phyloP scores from a whole-genome alignment of 768 basidiomycete genomes.

The Pholiota molesta region DNA sequence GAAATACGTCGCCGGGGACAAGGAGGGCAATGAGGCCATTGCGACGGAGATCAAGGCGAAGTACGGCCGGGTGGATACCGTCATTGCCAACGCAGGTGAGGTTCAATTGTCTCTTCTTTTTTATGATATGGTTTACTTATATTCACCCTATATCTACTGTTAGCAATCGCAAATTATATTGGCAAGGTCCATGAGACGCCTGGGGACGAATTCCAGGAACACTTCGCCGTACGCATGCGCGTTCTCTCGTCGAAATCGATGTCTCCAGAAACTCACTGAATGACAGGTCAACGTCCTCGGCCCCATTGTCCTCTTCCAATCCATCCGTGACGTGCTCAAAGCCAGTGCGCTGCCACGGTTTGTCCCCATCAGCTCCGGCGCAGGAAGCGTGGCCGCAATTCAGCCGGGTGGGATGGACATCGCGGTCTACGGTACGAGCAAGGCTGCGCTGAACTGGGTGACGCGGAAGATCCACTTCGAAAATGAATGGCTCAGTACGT shows the following conservation, averaged over 20 bases:
- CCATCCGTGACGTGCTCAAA: conserved; percentile 2
- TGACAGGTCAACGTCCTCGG: conserved; percentile 8
- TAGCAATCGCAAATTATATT: neutral
- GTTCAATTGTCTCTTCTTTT: no score
- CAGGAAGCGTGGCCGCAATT: neutral
- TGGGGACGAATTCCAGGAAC: neutral
- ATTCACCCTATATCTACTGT: no score
- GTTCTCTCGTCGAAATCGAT: no score
- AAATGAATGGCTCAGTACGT: conserved; percentile 12
- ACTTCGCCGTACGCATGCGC: neutral
- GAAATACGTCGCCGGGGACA: neutral
- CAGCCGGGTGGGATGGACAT: neutral
- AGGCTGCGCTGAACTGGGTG: conserved; percentile 8
- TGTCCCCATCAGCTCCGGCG: conserved; percentile 4
- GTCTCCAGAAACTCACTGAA: neutral
- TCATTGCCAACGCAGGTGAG: conserved; percentile 6
- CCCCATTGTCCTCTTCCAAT: conserved; percentile 2
- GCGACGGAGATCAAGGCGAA: neutral
- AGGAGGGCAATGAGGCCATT: neutral
- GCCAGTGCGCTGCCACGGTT: neutral
- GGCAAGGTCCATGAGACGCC: neutral
- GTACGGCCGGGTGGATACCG: neutral
- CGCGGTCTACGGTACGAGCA: conserved; percentile 1
- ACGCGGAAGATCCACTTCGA: conserved; percentile 13
- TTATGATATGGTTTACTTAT: no score